Base-by-base conservation (phyloP, 1,139 yeast species). In the Geotrichum australiense region DNA sequence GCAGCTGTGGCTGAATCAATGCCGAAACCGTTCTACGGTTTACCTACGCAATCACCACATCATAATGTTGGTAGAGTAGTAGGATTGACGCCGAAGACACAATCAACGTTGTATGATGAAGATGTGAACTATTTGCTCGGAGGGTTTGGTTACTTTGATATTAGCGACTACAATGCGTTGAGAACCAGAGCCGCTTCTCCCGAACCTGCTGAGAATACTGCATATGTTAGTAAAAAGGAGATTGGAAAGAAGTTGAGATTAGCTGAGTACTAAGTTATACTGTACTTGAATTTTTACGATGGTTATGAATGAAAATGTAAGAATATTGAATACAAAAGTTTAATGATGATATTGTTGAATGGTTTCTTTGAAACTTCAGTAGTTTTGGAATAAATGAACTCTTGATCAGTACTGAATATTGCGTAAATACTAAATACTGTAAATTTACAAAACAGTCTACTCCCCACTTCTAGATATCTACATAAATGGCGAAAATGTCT, bases 61-160 rank as follows among this genome's bases (percentile, higher is more conserved):
- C 20, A 12, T 7, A 14, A 11, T 15, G 36, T 51, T 41, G 54
- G 54, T 31, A 42, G 50, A 20, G 46, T 50, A 2, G 44, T 45
- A 27, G 32, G 24, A 58, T 40, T 53, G 57, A 32, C 45, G 53
- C 45, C 39, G 59, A 47, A 35, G 6, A 20, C 20, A 22, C 36
- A 40, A 16, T 27, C 35, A 23, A 22, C 18, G 21, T 8, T 29
- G 6, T 57, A 40, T 47, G 65, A 57, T 43, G 62, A 43, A 50
- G 62, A 38, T 44, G 58, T 54, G 39, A 63, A 63, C 25, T 78
- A 76, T 45, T 69, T 83, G 54, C 69, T 83, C 42, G 91, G 93
- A 44, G 94, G 93, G 1, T 82, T 82, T 56, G 85, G 86, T 5
- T 79, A 80, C 59, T 79, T 80, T 53, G 86, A 79, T 57, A 71